Base-by-base conservation (phyloP, 495 filamentous ascomycete genomes). In the Annulohypoxylon stygium region DNA sequence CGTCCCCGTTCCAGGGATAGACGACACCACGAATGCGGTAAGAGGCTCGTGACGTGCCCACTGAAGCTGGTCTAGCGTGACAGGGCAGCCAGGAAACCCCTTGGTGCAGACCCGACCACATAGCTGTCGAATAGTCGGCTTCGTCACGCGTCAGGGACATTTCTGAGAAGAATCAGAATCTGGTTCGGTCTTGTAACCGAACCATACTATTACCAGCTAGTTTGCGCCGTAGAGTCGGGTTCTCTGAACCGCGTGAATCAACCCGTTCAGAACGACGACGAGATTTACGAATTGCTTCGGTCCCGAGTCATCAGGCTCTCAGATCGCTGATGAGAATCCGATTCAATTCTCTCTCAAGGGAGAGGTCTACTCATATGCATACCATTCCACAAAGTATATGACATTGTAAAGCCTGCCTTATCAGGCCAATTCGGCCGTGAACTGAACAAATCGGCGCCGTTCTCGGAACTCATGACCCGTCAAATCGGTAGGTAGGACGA, bases 151-250 rank as follows among this genome's bases (percentile, higher is more conserved):
- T 66, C 43, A 57, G 41, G 50, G 34, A 12, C 36, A 57, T 5
- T 18, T 2, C 4, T 7, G 12, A 18, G 39, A 4, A 8, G 3
- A 25, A 58, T 30, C 30, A 30, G 30, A 63, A 41, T 70, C 41
- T 45, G 43, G 41, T 60, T 57, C 39, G 67, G 55, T 47, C 48
- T n/a, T 9, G 16, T 54, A 48, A 65, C 59, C 54, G 54, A 54
- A 9, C 59, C 51, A 65, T 70, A 30, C 67, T 33, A n/a, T 9
- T 58, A 67, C 7, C n/a, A 68, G 63, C 53, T 75, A 70, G 67
- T 16, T 45, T 53, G 39, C 55, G 33, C 71, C 71, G 57, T 74
- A 66, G 66, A 18, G 47, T 70, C 55, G 66, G 71, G 45, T 66
- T 70, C 20, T 55, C 37, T 50, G 61, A 65, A 39, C 26, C 7